A percentile compares a stretch with the other conserved stretches of the same genome.
Conservation (phyloP, 2,329 filamentous ascomycete species). For the Periconia sp. region DNA sequence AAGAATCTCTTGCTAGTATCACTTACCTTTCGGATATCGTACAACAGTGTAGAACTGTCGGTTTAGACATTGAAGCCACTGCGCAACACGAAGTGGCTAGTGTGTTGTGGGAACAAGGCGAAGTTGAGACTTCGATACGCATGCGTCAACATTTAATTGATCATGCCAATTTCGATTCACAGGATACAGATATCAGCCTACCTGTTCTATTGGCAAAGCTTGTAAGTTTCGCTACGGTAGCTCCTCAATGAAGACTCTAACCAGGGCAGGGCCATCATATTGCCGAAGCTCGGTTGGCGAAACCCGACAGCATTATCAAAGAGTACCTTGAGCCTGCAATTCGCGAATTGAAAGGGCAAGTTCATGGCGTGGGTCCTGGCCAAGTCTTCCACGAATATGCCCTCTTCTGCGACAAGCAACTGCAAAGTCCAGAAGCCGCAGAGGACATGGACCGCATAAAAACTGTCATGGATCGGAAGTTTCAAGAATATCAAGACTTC, state of each 20-base stretch:
- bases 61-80: constrained; percentile 76
- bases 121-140: constrained; percentile 85
- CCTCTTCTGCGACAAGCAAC: constrained; percentile 90
- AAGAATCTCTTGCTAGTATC: constrained; percentile 85
- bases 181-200: constrained; percentile 35
- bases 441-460: constrained; percentile 85
- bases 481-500: constrained; percentile 78
- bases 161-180: constrained; percentile 37
- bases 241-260: constrained; percentile 15
- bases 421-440: constrained; percentile 82
- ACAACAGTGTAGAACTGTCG: constrained; percentile 70
- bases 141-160: constrained; percentile 76
- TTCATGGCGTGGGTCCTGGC: constrained; percentile 75
- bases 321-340: constrained; percentile 86
- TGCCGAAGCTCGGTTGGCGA: constrained; percentile 87
- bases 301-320: constrained; percentile 86
- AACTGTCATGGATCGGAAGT: constrained; percentile 79
- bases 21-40: constrained; percentile 83
- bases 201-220: constrained; percentile 84
- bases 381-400: constrained; percentile 95
- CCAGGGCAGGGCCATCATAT: constrained; percentile 73
- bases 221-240: constrained; percentile 45
- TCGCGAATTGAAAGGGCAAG: constrained; percentile 74
- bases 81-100: constrained; percentile 84
- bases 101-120: constrained; percentile 92